Evolutionary conservation across 331 rosid species (phyloP).

Genomic region (Pyrus hybrid): DNA sequence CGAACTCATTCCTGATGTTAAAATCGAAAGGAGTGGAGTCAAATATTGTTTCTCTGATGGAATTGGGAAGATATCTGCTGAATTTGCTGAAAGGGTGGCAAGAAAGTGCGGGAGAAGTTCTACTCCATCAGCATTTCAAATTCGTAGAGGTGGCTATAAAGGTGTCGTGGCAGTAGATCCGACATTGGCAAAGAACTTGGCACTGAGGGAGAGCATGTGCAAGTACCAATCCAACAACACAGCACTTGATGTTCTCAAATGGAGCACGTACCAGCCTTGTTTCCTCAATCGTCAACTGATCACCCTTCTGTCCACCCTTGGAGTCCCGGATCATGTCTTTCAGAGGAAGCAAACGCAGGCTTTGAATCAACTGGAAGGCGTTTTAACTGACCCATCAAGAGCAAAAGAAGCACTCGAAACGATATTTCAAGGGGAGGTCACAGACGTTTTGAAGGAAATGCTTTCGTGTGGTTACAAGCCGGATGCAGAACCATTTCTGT

Average conservation of each 20-base stretch:
- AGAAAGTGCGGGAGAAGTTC: constrained; percentile 18
- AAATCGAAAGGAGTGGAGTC: background rate
- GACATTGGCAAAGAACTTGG: constrained; percentile 13
- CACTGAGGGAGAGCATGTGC: constrained; percentile 35
- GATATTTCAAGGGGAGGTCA: constrained; percentile 22
- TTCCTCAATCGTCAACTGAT: constrained; percentile 38
- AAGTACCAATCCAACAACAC: constrained; percentile 25
- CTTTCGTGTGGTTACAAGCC: constrained; percentile 24
- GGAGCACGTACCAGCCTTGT: constrained; percentile 36
- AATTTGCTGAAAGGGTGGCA: constrained; percentile 27
- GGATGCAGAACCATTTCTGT: constrained; percentile 30
- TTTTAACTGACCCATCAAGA: constrained; percentile 20
- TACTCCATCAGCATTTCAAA: constrained; percentile 37
- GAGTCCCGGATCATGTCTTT: constrained; percentile 22
- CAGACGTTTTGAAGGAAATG: constrained; percentile 25
- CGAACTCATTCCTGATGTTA: constrained; percentile 26
- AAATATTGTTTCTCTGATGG: constrained; percentile 38
- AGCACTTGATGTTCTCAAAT: constrained; percentile 23
- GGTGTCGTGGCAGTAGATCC: constrained; percentile 52
- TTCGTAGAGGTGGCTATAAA: constrained; percentile 34
- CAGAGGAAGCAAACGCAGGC: constrained; percentile 7
- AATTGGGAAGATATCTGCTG: constrained; percentile 30
- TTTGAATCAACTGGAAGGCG: constrained; percentile 11
- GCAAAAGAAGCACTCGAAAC: constrained; percentile 28
- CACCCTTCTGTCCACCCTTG: constrained; percentile 34